A percentile compares a stretch with the other conserved stretches of the same genome.
phyloP scores from a whole-genome alignment of 1,284 basidiomycete species.

The Cutaneotrichosporon sp. region DNA sequence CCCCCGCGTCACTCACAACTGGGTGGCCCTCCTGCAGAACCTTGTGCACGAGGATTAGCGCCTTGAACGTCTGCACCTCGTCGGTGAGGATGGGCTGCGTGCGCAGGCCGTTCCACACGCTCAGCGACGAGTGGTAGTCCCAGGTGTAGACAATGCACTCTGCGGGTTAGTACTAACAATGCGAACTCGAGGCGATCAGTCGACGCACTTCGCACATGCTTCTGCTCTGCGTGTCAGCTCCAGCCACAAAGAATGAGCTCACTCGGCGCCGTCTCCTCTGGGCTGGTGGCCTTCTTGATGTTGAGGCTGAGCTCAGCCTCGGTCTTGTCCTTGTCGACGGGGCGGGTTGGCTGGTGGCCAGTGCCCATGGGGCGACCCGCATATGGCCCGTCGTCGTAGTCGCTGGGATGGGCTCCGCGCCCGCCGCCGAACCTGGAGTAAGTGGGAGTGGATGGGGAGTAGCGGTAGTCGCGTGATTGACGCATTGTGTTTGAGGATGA shows the following conservation, averaged over 20 bases:
- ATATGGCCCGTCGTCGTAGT: constrained; percentile 44
- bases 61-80: constrained; percentile 96
- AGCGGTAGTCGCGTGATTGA: background rate
- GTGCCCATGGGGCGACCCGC: constrained; percentile 34
- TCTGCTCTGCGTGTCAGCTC: constrained; percentile 66
- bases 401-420: constrained; percentile 26
- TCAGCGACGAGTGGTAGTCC: constrained; percentile 96
- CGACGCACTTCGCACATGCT: constrained; percentile 87
- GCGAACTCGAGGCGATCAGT: background rate
- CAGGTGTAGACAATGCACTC: constrained; percentile 97
- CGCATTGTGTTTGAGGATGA: too few relatives aligned
- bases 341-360: constrained; percentile 83
- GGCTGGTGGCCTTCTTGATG: constrained; percentile 94
- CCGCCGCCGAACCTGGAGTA: constrained; percentile 37
- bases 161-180: constrained; percentile 47
- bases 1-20: constrained; percentile 62
- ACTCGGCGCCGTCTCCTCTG: constrained; percentile 77
- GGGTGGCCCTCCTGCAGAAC: constrained; percentile 94
- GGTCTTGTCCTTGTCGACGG: constrained; percentile 94
- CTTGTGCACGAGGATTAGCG: constrained; percentile 93
- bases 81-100: constrained; percentile 93
- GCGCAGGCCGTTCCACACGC: constrained; percentile 92
- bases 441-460: background rate
- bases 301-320: constrained; percentile 87
- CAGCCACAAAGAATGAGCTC: constrained; percentile 16